A percentile compares a stretch with the other conserved stretches of the same genome.
These are phyloP conservation scores for Pyrrhoderma lamaoense DNA, from an alignment of 1,284 basidiomycete genomes.

Conservation along the genomic window DNA sequence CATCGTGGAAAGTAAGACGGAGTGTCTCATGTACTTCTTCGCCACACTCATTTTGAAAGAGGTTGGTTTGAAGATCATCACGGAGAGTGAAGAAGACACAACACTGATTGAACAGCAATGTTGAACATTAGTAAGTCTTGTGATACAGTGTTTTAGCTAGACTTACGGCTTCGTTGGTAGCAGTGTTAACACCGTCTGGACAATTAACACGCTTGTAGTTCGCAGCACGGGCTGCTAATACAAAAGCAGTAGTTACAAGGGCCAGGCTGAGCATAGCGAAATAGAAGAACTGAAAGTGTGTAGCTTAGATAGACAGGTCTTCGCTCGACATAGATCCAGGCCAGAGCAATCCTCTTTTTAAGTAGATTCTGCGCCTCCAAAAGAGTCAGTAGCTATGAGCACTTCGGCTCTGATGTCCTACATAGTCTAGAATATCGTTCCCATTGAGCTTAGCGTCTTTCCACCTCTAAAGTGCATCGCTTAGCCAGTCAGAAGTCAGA, in stretches of 20 bases:
- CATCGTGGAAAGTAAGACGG: slow-evolving; percentile 24
- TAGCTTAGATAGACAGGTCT: background rate
- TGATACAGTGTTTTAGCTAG: background rate
- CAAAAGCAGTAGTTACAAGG: slow-evolving; percentile 7
- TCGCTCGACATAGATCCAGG: background rate
- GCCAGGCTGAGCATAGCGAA: slow-evolving; percentile 3
- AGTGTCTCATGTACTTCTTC: slow-evolving; percentile 21
- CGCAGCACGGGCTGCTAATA: slow-evolving; percentile 2
- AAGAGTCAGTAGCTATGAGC: background rate
- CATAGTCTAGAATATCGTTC: background rate
- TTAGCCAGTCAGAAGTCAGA: too few species aligned
- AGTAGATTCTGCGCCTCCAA: background rate
- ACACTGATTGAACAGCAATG: slow-evolving; percentile 11
- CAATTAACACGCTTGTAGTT: slow-evolving; percentile 20
- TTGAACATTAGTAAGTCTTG: background rate
- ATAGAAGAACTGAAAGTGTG: background rate
- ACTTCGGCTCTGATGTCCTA: too few species aligned
- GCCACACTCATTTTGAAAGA: slow-evolving; percentile 20
- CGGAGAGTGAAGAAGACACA: slow-evolving; percentile 21
- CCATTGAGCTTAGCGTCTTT: background rate
- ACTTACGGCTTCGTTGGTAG: slow-evolving; percentile 14
- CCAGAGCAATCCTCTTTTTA: background rate
- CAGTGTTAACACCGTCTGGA: slow-evolving; percentile 18
- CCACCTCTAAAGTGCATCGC: too few species aligned
- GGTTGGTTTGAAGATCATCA: slow-evolving; percentile 20